A percentile compares a stretch with the other conserved stretches of the same genome.
phyloP scores from a whole-genome alignment of 805 yeast genomes.

The Sugiyamaella floridensis region DNA sequence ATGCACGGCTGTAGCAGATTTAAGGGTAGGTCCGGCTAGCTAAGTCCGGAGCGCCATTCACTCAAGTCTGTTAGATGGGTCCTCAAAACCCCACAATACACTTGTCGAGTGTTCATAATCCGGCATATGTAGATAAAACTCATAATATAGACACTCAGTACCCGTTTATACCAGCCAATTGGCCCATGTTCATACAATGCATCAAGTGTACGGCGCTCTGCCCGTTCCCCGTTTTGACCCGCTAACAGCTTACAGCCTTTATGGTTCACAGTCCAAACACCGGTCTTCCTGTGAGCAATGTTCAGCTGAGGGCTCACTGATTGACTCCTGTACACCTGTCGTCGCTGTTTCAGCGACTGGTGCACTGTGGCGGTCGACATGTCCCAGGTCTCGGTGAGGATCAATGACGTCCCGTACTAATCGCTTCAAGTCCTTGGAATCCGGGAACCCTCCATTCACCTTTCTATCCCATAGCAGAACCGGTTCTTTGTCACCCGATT shows the following conservation, averaged over 20 bases:
- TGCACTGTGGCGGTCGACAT: constrained; percentile 41
- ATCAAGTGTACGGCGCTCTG: no score
- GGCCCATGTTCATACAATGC: no score
- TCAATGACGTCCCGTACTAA: constrained; percentile 52
- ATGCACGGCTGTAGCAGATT: no score
- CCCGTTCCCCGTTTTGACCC: no score
- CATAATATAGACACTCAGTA: no score
- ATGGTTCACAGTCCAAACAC: no score
- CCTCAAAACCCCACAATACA: not conserved
- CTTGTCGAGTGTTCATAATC: no score
- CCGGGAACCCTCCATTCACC: constrained; percentile 72
- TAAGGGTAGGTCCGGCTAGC: no score
- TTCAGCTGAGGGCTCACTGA: not conserved
- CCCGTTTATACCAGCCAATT: no score
- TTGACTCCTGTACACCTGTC: not conserved
- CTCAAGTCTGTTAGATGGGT: not conserved
- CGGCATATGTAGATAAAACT: no score
- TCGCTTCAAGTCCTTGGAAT: constrained; percentile 69
- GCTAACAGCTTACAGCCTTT: no score
- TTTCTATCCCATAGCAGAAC: constrained; percentile 55
- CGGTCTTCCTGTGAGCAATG: no score
- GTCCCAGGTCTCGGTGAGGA: constrained; percentile 54
- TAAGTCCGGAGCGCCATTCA: not conserved
- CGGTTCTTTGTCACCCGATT: constrained; percentile 30
- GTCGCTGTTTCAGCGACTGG: not conserved